Evolutionary conservation across 2,329 filamentous ascomycete genomes (phyloP).

Genomic region (Beauveria bassiana): DNA sequence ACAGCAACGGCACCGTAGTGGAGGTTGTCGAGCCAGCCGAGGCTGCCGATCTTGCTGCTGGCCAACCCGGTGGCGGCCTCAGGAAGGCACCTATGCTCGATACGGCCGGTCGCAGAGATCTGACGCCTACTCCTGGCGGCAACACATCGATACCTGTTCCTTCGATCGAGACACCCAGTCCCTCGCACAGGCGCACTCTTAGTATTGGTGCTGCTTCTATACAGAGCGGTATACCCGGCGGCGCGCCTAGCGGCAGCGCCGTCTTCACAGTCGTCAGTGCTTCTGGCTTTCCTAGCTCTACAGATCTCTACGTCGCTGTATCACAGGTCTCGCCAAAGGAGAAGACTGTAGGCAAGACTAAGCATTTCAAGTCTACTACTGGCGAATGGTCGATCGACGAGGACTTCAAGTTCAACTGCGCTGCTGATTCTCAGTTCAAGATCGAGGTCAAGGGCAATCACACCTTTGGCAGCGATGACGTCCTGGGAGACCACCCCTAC

Average conservation of each 20-base stretch:
- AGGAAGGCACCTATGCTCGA: slow-evolving; percentile 34
- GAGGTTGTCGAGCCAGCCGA: slow-evolving; percentile 29
- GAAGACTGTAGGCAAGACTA: slow-evolving; percentile 86
- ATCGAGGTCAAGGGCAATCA: slow-evolving; percentile 78
- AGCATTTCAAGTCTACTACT: slow-evolving; percentile 67
- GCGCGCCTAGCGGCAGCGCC: slow-evolving; percentile 64
- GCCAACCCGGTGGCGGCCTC: slow-evolving; percentile 29
- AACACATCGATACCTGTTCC: slow-evolving; percentile 4
- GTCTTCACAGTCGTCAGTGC: slow-evolving; percentile 74
- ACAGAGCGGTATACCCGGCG: slow-evolving; percentile 52
- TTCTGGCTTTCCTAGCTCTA: slow-evolving; percentile 64
- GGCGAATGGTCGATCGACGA: slow-evolving; percentile 68
- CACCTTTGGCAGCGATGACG: slow-evolving; percentile 74
- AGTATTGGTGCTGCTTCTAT: slow-evolving; percentile 60
- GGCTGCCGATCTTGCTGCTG: neutral
- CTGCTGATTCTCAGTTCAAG: slow-evolving; percentile 79
- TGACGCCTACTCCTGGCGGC: slow-evolving; percentile 12
- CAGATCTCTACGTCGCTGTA: slow-evolving; percentile 72
- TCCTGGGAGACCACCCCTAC: slow-evolving; percentile 79
- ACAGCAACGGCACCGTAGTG: slow-evolving; percentile 37
- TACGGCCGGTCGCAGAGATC: slow-evolving; percentile 23
- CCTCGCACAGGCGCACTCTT: slow-evolving; percentile 41
- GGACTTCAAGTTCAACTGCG: slow-evolving; percentile 68
- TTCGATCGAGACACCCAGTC: slow-evolving; percentile 10
- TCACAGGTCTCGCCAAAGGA: slow-evolving; percentile 59